Percentiles rank a stretch among this genome's conserved stretches.
Evolutionary conservation across 768 basidiomycete species (phyloP).

Genomic region (Lanmaoa rubissima): DNA sequence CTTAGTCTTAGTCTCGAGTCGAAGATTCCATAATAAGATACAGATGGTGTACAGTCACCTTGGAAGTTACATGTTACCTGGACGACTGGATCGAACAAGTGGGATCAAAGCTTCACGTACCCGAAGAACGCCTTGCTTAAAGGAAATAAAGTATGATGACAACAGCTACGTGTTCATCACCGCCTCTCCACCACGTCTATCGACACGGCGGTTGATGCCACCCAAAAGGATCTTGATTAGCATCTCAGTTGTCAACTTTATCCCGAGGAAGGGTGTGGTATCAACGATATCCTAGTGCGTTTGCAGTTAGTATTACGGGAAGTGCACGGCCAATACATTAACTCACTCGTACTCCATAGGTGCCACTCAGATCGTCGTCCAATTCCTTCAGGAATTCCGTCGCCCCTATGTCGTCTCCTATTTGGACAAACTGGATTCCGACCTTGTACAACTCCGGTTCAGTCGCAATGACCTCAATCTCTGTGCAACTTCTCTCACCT

Average conservation of each 20-base stretch:
- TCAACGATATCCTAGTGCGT: slow-evolving; percentile 64
- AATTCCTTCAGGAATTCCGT: slow-evolving; percentile 47
- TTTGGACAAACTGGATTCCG: slow-evolving; percentile 72
- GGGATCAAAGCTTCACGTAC: not conserved
- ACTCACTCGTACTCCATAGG: slow-evolving; percentile 45
- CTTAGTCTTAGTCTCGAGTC: not conserved
- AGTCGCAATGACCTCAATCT: not conserved
- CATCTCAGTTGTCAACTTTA: slow-evolving; percentile 43
- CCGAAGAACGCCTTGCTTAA: not conserved
- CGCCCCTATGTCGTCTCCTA: slow-evolving; percentile 47
- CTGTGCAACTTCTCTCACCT: slow-evolving; percentile 35
- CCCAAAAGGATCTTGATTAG: slow-evolving; percentile 65
- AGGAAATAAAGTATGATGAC: not conserved
- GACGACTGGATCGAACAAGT: not conserved
- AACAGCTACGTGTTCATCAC: slow-evolving; percentile 19
- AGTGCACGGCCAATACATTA: not conserved
- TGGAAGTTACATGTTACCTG: not conserved
- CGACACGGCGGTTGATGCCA: slow-evolving; percentile 59
- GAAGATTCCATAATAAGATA: not conserved
- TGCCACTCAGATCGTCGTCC: slow-evolving; percentile 52
- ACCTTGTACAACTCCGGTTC: slow-evolving; percentile 37
- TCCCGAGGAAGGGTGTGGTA: slow-evolving; percentile 53
- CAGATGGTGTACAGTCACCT: not conserved
- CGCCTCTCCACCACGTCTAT: slow-evolving; percentile 30
- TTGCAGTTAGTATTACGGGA: not conserved